Evolutionary conservation across 192 early-diverging fungal genomes (phyloP).

Genomic region (Backusella australiensis): DNA sequence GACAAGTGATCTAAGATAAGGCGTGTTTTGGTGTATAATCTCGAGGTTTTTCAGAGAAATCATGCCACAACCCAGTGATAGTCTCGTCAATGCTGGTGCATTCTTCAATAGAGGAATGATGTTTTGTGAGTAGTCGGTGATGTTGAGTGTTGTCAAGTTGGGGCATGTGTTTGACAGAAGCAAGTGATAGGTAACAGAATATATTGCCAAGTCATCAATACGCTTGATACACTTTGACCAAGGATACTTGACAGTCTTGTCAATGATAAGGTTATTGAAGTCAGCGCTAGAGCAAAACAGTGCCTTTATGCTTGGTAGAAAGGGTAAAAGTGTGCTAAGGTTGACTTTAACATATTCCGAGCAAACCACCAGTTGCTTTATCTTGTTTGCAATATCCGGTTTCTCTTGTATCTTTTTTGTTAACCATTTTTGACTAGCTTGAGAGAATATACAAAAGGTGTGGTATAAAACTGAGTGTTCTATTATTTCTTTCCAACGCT

Average conservation of each 20-base stretch:
- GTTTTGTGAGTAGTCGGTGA: background rate
- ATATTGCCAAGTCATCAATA: background rate
- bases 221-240: background rate
- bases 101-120: background rate
- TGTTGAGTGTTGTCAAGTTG: background rate
- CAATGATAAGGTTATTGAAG: background rate
- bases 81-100: background rate
- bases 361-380: background rate
- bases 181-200: background rate
- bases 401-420: background rate
- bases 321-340: background rate
- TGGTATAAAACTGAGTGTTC: background rate
- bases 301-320: background rate
- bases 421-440: background rate
- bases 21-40: background rate
- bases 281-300: background rate
- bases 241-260: background rate
- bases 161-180: background rate
- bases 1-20: background rate
- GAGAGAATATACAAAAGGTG: background rate
- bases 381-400: background rate
- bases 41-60: background rate
- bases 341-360: background rate
- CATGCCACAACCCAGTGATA: background rate
- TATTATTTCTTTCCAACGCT: background rate